Conservation (phyloP, 306 rosid genomes). For the Heteromeles arbutifolia region DNA sequence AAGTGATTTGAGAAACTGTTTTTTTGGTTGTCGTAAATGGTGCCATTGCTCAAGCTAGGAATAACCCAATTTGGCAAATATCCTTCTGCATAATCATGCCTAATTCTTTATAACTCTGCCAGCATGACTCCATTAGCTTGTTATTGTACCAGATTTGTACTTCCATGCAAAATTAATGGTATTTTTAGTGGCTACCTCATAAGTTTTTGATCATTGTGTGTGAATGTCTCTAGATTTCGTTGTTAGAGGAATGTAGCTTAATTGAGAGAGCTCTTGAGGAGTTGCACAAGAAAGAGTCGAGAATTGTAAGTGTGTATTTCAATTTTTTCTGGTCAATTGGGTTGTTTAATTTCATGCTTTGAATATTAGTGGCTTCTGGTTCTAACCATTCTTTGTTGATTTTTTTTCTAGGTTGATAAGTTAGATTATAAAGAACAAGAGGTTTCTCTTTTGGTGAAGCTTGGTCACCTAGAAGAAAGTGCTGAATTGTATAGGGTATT, state of each 20-base stretch:
- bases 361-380: constrained; percentile 13
- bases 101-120: neutral
- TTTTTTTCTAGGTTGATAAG: constrained; percentile 66
- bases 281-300: constrained; percentile 67
- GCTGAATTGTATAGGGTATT: constrained; percentile 54
- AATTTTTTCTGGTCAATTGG: constrained; percentile 10
- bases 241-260: constrained; percentile 74
- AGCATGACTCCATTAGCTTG: neutral
- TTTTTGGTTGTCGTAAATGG: neutral
- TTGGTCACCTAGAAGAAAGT: constrained; percentile 68
- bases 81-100: neutral
- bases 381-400: constrained; percentile 17
- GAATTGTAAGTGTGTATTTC: constrained; percentile 54
- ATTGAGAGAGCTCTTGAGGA: constrained; percentile 82
- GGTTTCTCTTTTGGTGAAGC: constrained; percentile 83
- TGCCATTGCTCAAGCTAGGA: neutral
- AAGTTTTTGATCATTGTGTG: constrained; percentile 1
- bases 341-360: neutral
- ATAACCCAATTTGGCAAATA: neutral
- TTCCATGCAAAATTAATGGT: constrained; percentile 1
- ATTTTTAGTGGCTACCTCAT: neutral
- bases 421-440: constrained; percentile 76
- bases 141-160: neutral
- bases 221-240: constrained; percentile 50
- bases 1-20: neutral